Conservation (phyloP, 179 eudicot genomes). For the Silene noctiflora region DNA sequence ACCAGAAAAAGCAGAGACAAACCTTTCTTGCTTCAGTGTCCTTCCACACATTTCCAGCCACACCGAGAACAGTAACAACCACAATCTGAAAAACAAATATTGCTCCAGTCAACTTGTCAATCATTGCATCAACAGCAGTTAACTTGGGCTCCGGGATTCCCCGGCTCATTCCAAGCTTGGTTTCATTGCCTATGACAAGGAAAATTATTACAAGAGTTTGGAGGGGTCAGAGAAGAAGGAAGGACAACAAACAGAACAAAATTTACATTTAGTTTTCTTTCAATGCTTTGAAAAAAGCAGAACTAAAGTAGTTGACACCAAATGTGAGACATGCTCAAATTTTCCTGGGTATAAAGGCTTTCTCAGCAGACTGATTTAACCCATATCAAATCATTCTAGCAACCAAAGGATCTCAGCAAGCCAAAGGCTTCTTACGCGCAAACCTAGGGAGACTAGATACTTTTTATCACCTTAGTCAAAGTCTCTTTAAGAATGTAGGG, state of each 20-base stretch:
- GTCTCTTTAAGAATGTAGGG: not conserved
- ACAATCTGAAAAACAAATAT: conserved; percentile 95
- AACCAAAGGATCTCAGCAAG: not conserved
- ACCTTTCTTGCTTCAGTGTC: conserved; percentile 98
- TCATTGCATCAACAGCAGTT: conserved; percentile 98
- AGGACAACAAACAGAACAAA: not conserved
- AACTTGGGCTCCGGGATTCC: conserved; percentile 97
- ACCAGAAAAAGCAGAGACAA: conserved; percentile 20
- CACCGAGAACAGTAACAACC: conserved; percentile 88
- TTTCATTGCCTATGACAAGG: conserved; percentile 70
- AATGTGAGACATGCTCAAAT: not conserved
- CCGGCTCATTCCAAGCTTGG: conserved; percentile 97
- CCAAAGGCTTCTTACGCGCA: not conserved
- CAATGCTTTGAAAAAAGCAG: not conserved
- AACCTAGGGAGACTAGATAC: not conserved
- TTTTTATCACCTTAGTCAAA: not conserved
- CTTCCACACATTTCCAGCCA: conserved; percentile 98
- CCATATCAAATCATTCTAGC: not conserved
- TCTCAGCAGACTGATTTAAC: not conserved
- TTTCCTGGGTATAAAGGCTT: not conserved
- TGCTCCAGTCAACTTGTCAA: conserved; percentile 98
- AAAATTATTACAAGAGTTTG: not conserved
- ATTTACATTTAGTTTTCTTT: not conserved
- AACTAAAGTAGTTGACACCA: not conserved
- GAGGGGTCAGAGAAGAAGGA: not conserved